A percentile compares a stretch with the other conserved stretches of the same genome.
Conservation (phyloP, 2,329 filamentous ascomycete genomes). For the Beauveria bassiana region DNA sequence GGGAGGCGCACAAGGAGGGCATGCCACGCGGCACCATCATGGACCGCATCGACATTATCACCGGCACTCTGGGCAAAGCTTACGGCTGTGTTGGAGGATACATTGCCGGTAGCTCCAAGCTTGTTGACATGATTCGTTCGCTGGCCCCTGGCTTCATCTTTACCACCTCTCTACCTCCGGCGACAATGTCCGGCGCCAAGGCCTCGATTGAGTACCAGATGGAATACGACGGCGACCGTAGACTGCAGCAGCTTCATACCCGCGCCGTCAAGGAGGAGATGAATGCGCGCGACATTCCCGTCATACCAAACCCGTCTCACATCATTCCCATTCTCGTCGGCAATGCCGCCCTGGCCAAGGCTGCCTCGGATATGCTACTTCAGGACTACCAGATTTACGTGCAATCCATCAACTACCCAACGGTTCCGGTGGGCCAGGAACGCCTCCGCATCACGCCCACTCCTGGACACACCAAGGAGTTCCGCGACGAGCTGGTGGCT, state of each 20-base stretch:
- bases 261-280: conserved; percentile 86
- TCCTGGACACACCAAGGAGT: conserved; percentile 78
- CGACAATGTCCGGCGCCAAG: conserved; percentile 91
- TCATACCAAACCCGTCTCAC: conserved; percentile 95
- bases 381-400: conserved; percentile 92
- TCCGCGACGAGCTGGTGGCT: conserved; percentile 75
- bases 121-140: conserved; percentile 90
- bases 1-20: conserved; percentile 72
- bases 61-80: conserved; percentile 91
- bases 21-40: conserved; percentile 74
- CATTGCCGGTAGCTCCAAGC: conserved; percentile 78
- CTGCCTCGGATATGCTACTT: conserved; percentile 85
- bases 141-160: conserved; percentile 98
- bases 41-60: conserved; percentile 97
- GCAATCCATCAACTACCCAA: conserved; percentile 98
- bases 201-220: conserved; percentile 93
- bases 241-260: conserved; percentile 92
- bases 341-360: conserved; percentile 85
- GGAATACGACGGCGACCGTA: conserved; percentile 73
- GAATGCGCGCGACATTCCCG: conserved; percentile 74
- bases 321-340: conserved; percentile 92
- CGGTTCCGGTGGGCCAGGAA: conserved; percentile 95
- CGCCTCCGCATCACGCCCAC: conserved; percentile 93
- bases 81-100: conserved; percentile 98
- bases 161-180: conserved; percentile 90